A percentile compares a stretch with the other conserved stretches of the same genome.
Conservation (phyloP, 257 asterid genomes). For the Fraxinus quadrangulata region DNA sequence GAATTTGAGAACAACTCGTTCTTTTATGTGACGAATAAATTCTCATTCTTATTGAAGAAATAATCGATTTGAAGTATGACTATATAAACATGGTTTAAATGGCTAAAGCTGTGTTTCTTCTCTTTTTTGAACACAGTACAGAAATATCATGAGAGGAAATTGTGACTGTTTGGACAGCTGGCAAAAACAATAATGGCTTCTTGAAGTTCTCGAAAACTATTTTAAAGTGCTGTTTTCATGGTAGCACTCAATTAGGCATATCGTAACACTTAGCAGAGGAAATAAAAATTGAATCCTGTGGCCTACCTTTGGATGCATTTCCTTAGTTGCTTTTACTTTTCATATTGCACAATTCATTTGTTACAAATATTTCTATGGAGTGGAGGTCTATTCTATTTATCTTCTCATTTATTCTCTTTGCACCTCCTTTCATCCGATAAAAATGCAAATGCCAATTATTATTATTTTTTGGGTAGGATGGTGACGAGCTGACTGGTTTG, state of each 20-base stretch:
- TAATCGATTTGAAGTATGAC: neutral
- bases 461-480: constrained; percentile 49
- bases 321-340: neutral
- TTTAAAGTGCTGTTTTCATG: neutral
- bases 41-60: neutral
- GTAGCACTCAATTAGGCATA: neutral
- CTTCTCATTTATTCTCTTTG: constrained; percentile 8
- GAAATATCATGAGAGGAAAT: neutral
- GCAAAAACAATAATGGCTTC: neutral
- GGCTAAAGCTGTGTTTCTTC: neutral
- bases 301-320: neutral
- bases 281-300: neutral
- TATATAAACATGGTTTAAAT: neutral
- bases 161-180: neutral
- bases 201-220: neutral
- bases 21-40: neutral
- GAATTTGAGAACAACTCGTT: neutral
- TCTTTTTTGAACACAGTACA: too few species aligned
- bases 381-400: neutral
- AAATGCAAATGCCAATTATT: neutral
- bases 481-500: constrained; percentile 90
- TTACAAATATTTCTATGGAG: neutral
- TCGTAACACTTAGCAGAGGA: neutral
- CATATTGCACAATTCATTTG: neutral
- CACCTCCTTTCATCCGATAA: constrained; percentile 6